Evolutionary conservation across 2,329 filamentous ascomycete genomes (phyloP), one percentile per base, ranked within the genome.

Genomic region (Metarhizium guizhouense): DNA sequence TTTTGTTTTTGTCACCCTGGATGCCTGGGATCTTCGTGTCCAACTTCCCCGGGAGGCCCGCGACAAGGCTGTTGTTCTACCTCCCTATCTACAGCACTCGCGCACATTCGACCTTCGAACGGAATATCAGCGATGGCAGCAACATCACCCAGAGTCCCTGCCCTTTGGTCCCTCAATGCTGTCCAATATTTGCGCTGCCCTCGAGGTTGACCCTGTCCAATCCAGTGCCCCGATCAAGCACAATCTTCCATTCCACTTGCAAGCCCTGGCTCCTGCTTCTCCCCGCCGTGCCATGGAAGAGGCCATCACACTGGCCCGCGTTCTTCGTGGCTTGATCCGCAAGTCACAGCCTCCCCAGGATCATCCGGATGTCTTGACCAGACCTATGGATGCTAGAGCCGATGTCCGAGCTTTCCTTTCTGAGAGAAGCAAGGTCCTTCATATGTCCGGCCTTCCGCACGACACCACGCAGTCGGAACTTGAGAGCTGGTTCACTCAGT

Each of bases 401-500:
- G 94, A 99, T 72, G 94, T 99, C 48, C 85, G 94, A 63, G 94
- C 94, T 54, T 99, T 99, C 76, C 77, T 99, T 56, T 90, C 90
- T 2, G 94, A 99, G 76, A 85, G 94, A 58, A 96, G 92, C 79
- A 99, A 99, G 76, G 93, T 99, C 43, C 83, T 99, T 55, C 94
- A 99, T 73, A 93, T 99, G 86, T 96, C 92, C 66, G 94, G 94
- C 51, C 81, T 99, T 53, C 94, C 94, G 48, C 94, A 99, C 70
- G 94, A 99, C 66, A 99, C 94, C 40, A 99, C 94, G 2, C 94
- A 99, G 75, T 97, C 93, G 3, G 94, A 99, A 76, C 82, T 99
- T 29, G 94, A 99, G 76, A 96, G 92, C 75, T 99, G 94, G 94
- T 99, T 97, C 70, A 99, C 94, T 34, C 94, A 99, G 73, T 99